Conservation (phyloP, 2,329 filamentous ascomycete genomes). For the Talaromyces rugulosus region DNA sequence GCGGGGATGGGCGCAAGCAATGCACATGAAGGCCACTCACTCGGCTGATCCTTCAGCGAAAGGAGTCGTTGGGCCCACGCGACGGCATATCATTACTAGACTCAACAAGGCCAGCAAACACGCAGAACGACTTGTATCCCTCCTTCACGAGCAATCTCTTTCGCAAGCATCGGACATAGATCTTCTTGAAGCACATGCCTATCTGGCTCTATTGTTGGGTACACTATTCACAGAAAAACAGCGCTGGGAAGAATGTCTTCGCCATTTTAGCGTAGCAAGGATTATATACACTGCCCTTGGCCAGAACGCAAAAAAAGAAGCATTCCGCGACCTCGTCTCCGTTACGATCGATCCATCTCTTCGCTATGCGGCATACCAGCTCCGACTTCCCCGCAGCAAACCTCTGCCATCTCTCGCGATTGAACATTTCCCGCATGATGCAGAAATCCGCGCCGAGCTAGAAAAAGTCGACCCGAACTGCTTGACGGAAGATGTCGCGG, state of each 20-base stretch:
- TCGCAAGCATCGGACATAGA: constrained; percentile 67
- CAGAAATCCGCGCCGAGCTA: constrained; percentile 60
- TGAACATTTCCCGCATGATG: constrained; percentile 67
- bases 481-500: constrained; percentile 56
- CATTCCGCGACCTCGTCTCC: constrained; percentile 79
- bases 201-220: constrained; percentile 71
- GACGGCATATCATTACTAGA: constrained; percentile 84
- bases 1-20: constrained; percentile 90
- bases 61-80: constrained; percentile 71
- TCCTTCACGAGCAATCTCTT: constrained; percentile 60
- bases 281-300: constrained; percentile 78
- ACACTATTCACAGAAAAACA: constrained; percentile 82
- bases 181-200: constrained; percentile 80
- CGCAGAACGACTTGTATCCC: constrained; percentile 63
- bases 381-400: constrained; percentile 79
- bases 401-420: constrained; percentile 75
- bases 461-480: constrained; percentile 66
- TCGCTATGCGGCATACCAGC: constrained; percentile 88
- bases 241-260: constrained; percentile 74
- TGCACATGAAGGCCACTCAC: constrained; percentile 85
- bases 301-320: constrained; percentile 61
- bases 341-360: constrained; percentile 90
- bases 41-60: constrained; percentile 68
- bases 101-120: constrained; percentile 72
- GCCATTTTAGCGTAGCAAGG: constrained; percentile 69